phyloP scores from a whole-genome alignment of 2,329 filamentous ascomycete genomes.

The Aureobasidium musti region DNA sequence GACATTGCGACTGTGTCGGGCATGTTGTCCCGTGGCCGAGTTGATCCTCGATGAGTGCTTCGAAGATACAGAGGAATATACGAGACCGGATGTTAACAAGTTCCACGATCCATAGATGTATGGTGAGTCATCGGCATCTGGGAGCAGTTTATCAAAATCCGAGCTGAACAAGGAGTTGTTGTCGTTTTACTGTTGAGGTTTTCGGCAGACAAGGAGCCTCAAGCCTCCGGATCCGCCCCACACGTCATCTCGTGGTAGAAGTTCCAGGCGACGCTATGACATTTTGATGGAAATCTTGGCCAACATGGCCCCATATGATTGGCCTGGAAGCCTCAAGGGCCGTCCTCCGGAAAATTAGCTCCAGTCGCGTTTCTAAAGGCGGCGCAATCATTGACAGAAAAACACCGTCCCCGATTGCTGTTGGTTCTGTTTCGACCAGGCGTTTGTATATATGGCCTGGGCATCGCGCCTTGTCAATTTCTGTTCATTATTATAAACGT shows the following conservation, averaged over 20 bases:
- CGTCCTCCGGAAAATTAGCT: conserved; percentile 14
- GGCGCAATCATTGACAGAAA: conserved; percentile 2
- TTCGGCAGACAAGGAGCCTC: conserved; percentile 6
- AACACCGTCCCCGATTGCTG: conserved; percentile 16
- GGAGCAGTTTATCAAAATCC: conserved; percentile 13
- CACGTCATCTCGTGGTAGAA: conserved; percentile 9
- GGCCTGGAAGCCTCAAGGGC: neutral
- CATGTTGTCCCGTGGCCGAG: neutral
- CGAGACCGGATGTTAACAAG: neutral
- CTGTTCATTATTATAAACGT: neutral
- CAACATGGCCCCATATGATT: neutral
- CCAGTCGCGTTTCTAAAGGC: neutral
- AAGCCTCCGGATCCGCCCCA: conserved; percentile 14
- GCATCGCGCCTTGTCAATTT: conserved; percentile 4
- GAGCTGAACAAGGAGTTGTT: conserved; percentile 14
- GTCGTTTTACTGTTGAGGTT: conserved; percentile 20
- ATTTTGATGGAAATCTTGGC: neutral
- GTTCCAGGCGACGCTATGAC: conserved; percentile 16
- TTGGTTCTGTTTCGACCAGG: neutral
- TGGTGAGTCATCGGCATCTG: conserved; percentile 23
- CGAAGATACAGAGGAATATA: neutral
- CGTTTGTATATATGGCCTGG: conserved; percentile 22
- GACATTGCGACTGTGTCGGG: neutral
- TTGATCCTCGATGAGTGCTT: neutral
- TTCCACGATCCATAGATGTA: conserved; percentile 9